Percentiles rank a stretch among this genome's conserved stretches.
Evolutionary conservation across 2,329 filamentous ascomycete species (phyloP).

Genomic region (Aspergillus sclerotialis): DNA sequence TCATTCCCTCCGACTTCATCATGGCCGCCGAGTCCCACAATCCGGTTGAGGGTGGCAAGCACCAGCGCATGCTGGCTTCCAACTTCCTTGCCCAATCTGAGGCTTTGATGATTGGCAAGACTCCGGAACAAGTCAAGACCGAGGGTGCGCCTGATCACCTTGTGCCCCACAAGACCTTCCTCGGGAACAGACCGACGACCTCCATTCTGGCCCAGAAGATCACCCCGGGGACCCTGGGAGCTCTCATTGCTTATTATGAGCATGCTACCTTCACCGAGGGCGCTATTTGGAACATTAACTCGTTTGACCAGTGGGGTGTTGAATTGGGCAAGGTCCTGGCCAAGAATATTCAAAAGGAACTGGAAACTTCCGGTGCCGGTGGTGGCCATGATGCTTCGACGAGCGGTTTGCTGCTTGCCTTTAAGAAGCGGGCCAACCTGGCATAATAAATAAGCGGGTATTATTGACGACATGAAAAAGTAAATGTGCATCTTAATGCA

Average conservation of each 20-base stretch:
- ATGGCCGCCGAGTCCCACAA: constrained; percentile 95
- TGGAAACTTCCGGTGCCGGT: constrained; percentile 66
- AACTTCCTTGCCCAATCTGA: constrained; percentile 47
- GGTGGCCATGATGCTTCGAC: constrained; percentile 79
- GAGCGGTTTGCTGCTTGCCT: constrained; percentile 79
- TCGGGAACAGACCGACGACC: constrained; percentile 94
- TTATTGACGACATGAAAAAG: not conserved
- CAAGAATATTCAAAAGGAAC: constrained; percentile 81
- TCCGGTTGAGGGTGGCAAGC: constrained; percentile 81
- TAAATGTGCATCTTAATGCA: not conserved
- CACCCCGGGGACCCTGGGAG: constrained; percentile 86
- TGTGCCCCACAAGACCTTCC: constrained; percentile 97
- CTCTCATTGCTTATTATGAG: constrained; percentile 97
- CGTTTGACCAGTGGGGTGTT: constrained; percentile 99
- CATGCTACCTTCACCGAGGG: constrained; percentile 97
- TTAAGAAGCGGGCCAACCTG: constrained; percentile 67
- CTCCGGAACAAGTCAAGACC: constrained; percentile 40
- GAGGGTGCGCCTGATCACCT: constrained; percentile 48
- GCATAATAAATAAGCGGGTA: constrained; percentile 13
- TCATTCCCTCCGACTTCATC: constrained; percentile 98
- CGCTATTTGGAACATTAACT: constrained; percentile 99
- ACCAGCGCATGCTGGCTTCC: constrained; percentile 63
- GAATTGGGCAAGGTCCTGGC: constrained; percentile 95
- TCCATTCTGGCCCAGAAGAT: constrained; percentile 91
- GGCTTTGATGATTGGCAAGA: constrained; percentile 49